These are phyloP conservation scores for Penicillium salamii DNA, from an alignment of 495 filamentous ascomycete species.

Conservation along the genomic window DNA sequence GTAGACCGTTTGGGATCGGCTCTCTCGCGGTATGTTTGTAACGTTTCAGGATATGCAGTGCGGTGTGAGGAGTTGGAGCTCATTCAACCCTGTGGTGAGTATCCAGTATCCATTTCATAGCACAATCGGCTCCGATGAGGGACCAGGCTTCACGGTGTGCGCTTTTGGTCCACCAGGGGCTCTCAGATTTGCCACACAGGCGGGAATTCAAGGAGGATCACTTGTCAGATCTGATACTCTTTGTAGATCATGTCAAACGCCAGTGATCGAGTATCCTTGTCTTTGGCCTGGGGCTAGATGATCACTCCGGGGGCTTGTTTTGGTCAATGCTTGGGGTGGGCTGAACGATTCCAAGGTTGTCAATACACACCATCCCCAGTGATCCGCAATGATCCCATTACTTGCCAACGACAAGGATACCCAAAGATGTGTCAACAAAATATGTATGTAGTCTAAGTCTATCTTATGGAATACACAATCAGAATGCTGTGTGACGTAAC, in stretches of 20 bases:
- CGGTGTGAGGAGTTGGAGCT: neutral
- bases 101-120: neutral
- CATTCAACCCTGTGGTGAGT: neutral
- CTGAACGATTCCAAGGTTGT: too few species aligned
- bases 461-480: neutral
- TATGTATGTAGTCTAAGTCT: conserved; percentile 1
- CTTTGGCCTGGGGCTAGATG: too few species aligned
- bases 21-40: neutral
- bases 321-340: too few species aligned
- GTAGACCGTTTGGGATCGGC: too few species aligned
- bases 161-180: neutral
- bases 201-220: too few species aligned
- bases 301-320: too few species aligned
- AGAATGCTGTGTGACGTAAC: conserved; percentile 7
- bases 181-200: neutral
- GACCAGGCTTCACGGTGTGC: too few species aligned
- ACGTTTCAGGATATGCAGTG: neutral
- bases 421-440: neutral
- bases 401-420: too few species aligned
- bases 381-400: too few species aligned
- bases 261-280: too few species aligned
- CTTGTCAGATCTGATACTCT: neutral
- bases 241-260: neutral
- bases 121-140: too few species aligned
- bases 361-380: too few species aligned